phyloP scores from a whole-genome alignment of 1,284 basidiomycete species.

The Malassezia sp. region DNA sequence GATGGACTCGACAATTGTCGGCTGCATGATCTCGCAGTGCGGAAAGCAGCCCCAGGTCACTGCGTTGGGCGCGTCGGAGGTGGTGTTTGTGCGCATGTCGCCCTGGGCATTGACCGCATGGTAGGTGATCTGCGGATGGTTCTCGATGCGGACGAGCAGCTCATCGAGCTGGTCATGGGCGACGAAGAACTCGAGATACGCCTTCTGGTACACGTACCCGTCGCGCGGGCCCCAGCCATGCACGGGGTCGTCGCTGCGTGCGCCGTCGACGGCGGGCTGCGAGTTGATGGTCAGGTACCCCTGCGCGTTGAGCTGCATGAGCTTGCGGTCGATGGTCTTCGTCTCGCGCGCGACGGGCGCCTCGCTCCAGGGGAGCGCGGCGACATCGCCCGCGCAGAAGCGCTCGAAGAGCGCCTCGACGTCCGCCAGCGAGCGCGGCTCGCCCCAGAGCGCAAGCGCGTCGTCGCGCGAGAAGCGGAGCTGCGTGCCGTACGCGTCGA shows the following conservation, averaged over 20 bases:
- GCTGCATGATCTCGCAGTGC: conserved; percentile 78
- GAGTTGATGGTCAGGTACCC: conserved; percentile 94
- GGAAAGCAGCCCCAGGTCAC: conserved; percentile 99
- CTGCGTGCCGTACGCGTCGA: conserved; percentile 71
- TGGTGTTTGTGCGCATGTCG: conserved; percentile 82
- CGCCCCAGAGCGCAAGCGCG: conserved; percentile 50
- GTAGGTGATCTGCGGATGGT: conserved; percentile 83
- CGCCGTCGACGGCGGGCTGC: conserved; percentile 82
- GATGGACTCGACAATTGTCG: conserved; percentile 77
- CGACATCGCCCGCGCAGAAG: conserved; percentile 47
- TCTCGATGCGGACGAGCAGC: conserved; percentile 73
- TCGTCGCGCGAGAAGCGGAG: conserved; percentile 60
- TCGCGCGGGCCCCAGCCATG: conserved; percentile 47
- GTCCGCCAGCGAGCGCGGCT: conserved; percentile 24
- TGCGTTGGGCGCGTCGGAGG: conserved; percentile 84
- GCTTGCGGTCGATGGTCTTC: conserved; percentile 63
- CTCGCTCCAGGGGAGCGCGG: conserved; percentile 90
- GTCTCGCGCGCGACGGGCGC: conserved; percentile 75
- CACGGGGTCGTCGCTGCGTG: conserved; percentile 61
- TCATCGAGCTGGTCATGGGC: conserved; percentile 61
- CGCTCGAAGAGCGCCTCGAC: conserved; percentile 46
- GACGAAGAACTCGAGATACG: conserved; percentile 95
- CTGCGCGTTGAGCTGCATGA: conserved; percentile 72
- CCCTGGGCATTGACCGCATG: conserved; percentile 76
- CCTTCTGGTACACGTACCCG: conserved; percentile 54